Evolutionary conservation across 208 protist species (phyloP).

Genomic region (Trypanosoma scelopori): DNA sequence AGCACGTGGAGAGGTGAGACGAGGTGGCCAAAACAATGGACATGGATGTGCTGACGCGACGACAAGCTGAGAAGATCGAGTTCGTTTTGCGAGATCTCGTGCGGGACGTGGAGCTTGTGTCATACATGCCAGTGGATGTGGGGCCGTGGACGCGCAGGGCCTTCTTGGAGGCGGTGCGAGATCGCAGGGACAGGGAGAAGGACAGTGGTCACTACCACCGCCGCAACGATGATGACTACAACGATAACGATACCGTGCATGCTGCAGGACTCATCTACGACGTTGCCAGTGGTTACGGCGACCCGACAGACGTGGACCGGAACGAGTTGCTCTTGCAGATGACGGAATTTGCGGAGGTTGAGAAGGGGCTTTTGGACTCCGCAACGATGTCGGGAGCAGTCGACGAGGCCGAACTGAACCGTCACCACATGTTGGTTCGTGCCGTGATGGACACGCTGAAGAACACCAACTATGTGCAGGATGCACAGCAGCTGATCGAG

Average conservation of each 20-base stretch:
- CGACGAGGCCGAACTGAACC: slow-evolving; percentile 45
- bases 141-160: slow-evolving; percentile 62
- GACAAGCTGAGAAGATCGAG: slow-evolving; percentile 80
- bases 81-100: slow-evolving; percentile 69
- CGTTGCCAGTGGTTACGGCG: slow-evolving; percentile 55
- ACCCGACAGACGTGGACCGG: slow-evolving; percentile 54
- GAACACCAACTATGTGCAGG: slow-evolving; percentile 52
- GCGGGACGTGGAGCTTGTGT: slow-evolving; percentile 63
- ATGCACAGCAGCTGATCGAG: slow-evolving; percentile 32
- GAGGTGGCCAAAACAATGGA: slow-evolving; percentile 43
- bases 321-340: slow-evolving; percentile 74
- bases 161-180: slow-evolving; percentile 37
- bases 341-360: slow-evolving; percentile 66
- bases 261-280: slow-evolving; percentile 31
- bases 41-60: slow-evolving; percentile 81
- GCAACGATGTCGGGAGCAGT: slow-evolving; percentile 57
- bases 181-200: slow-evolving; percentile 1
- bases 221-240: slow-evolving; percentile 16
- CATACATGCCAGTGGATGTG: slow-evolving; percentile 64
- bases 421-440: slow-evolving; percentile 61
- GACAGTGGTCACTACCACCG: too few relatives aligned
- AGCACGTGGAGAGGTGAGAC: neutral
- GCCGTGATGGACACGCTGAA: slow-evolving; percentile 76
- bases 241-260: slow-evolving; percentile 39
- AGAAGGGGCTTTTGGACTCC: slow-evolving; percentile 55